Conservation (phyloP, 495 filamentous ascomycete genomes). For the Trichoderma reesei region DNA sequence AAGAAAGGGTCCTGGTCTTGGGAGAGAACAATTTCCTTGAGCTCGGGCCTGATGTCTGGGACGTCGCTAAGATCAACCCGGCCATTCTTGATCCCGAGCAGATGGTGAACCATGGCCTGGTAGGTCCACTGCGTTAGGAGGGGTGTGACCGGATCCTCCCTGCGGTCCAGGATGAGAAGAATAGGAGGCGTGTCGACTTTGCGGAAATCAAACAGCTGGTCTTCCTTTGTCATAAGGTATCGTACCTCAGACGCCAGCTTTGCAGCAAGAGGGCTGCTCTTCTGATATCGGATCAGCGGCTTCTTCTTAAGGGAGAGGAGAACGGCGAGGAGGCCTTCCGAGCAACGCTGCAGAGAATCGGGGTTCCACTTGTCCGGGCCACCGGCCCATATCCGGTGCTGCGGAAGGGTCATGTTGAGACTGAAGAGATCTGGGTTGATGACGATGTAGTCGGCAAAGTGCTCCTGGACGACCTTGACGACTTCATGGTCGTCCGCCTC, state of each 20-base stretch:
- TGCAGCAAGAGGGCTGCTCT: constrained; percentile 80
- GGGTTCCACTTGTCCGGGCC: constrained; percentile 83
- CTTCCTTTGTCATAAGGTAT: constrained; percentile 90
- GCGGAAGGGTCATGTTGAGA: constrained; percentile 62
- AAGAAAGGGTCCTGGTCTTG: constrained; percentile 99
- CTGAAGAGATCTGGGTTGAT: constrained; percentile 92
- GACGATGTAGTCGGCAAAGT: constrained; percentile 91
- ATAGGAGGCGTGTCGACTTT: constrained; percentile 92
- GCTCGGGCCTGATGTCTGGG: constrained; percentile 79
- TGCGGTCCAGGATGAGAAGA: constrained; percentile 77
- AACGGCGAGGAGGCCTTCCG: constrained; percentile 75
- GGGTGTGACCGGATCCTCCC: constrained; percentile 95
- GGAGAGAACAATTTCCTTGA: constrained; percentile 90
- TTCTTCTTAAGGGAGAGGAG: constrained; percentile 90
- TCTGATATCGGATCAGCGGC: constrained; percentile 87
- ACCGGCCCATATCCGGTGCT: constrained; percentile 67
- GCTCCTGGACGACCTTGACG: constrained; percentile 82
- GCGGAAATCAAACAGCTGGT: constrained; percentile 94
- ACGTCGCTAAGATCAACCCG: constrained; percentile 79
- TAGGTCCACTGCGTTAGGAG: constrained; percentile 97
- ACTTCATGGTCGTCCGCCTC: constrained; percentile 99
- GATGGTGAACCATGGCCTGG: constrained; percentile 96
- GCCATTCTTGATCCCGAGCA: constrained; percentile 88
- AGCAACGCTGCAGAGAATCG: constrained; percentile 71
- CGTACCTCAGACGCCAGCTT: constrained; percentile 87